Conservation (phyloP, 768 basidiomycete genomes). For the Serendipita sp. region DNA sequence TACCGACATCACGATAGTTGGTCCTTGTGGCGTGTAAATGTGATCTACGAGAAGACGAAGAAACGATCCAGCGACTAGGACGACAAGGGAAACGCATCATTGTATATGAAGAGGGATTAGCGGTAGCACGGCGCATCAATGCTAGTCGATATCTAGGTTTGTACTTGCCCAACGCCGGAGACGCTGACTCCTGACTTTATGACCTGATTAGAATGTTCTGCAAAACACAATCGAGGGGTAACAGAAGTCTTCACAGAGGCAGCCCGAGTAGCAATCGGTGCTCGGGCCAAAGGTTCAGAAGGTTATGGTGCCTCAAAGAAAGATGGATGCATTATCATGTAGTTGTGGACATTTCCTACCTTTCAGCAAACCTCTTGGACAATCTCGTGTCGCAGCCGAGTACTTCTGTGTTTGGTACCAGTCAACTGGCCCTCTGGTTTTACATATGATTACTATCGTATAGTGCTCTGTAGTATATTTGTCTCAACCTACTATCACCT, state of each 20-base stretch:
- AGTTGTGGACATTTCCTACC: conserved; percentile 13
- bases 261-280: conserved; percentile 65
- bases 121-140: conserved; percentile 77
- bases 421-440: neutral
- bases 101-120: conserved; percentile 83
- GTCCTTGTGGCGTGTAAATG: conserved; percentile 91
- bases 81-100: conserved; percentile 56
- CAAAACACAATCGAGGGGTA: conserved; percentile 92
- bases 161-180: conserved; percentile 14
- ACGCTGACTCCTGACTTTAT: neutral
- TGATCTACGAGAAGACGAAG: conserved; percentile 75
- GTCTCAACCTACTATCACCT: neutral
- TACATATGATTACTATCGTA: neutral
- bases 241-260: conserved; percentile 87
- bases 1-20: conserved; percentile 28
- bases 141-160: conserved; percentile 82
- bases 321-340: conserved; percentile 44
- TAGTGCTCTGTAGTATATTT: neutral
- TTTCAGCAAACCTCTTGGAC: too few species aligned
- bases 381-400: neutral
- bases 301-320: conserved; percentile 15
- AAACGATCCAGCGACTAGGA: conserved; percentile 52
- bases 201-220: conserved; percentile 64
- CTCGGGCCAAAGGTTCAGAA: conserved; percentile 47
- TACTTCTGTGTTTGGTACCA: neutral